Evolutionary conservation across 495 filamentous ascomycete genomes (phyloP), one percentile per base, ranked within the genome.

Genomic region (Annulohypoxylon moriforme): DNA sequence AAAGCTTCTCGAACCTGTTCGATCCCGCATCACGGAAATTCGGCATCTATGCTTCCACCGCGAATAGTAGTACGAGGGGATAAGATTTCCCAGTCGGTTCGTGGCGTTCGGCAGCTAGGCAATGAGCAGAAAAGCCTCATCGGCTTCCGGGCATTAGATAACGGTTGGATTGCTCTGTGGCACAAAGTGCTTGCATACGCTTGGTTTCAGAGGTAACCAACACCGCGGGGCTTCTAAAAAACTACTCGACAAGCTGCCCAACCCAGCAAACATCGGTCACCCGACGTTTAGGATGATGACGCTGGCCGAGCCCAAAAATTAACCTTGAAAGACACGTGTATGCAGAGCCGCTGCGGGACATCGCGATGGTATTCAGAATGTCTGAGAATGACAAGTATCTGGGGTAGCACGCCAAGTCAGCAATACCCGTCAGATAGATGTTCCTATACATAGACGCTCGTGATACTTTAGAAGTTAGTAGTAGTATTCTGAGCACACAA

Each of bases 171-270:
- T 44, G 29, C 62, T 29, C 18, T 27, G 53, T 68, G n/a, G 55
- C 46, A 72, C 69, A 68, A 72, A 64, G 64, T 64, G 64, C 64
- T 58, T 64, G 64, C 69, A 72, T 68, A 34, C 18, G 18, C 44
- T 14, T 16, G 34, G 52, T 47, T 64, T 72, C 64, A 67, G 40
- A 25, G 16, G 46, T 36, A 58, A 60, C 53, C 36, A 58, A 38
- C 27, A 38, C 20, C 24, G 24, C 27, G 47, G 33, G 40, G 22
- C 14, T 29, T 40, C 27, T 36, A 25, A 55, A 65, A 49, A 36
- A 47, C 40, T 18, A 59, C 27, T 38, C 18, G 38, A 58, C 13
- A 9, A 16, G 24, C 31, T 44, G 24, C 36, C 31, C 56, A 22
- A 60, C 16, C 53, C 16, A 57, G 59, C 42, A 67, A 67, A 62